Evolutionary conservation across 1,284 basidiomycete species (phyloP), one percentile per base, ranked within the genome.

Genomic region (Heterobasidion irregulare): DNA sequence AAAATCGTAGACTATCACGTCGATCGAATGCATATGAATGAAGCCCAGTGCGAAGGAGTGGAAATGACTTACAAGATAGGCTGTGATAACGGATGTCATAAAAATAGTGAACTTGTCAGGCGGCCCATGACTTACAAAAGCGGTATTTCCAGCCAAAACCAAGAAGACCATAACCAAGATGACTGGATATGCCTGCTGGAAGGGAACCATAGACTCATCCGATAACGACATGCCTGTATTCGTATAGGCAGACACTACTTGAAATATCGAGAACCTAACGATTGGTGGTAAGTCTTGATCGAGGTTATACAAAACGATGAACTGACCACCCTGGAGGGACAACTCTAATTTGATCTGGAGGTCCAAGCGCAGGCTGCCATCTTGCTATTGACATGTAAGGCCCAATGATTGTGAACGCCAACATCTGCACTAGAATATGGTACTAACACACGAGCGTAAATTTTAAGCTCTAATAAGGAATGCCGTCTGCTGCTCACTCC

Each of bases 71-170:
- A 88, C 86, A 89, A 84, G 53, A 92, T 77, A 36, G 89, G 85
- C 88, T 89, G 61, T 16, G 62, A 55, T 52, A 53, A 36, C n/a
- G 52, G 45, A 57, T n/a, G 32, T 61, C 43, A 35, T 50, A 12
- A 38, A 53, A 19, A 33, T 45, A 38, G 26, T 26, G 26, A 26
- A 26, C 26, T 26, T 26, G 26, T 26, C 26, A 26, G 26, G 26
- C 26, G 26, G 26, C 26, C 26, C 26, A 26, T 10, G 7, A 84
- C 90, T 77, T 63, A 94, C 92, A 65, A 91, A 96, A 46, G 83
- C 88, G 33, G 94, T 97, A 66, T 98, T 98, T 7, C 95, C 95
- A 50, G 92, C 91, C 48, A 98, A 68, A 59, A 98, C 84, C 67
- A 94, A 74, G 46, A 93, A 69, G 6, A 77, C 73, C 75, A 87